Percentiles rank a stretch among this genome's conserved stretches.
Conservation (phyloP, 805 yeast genomes). For the Yarrowia porcina region DNA sequence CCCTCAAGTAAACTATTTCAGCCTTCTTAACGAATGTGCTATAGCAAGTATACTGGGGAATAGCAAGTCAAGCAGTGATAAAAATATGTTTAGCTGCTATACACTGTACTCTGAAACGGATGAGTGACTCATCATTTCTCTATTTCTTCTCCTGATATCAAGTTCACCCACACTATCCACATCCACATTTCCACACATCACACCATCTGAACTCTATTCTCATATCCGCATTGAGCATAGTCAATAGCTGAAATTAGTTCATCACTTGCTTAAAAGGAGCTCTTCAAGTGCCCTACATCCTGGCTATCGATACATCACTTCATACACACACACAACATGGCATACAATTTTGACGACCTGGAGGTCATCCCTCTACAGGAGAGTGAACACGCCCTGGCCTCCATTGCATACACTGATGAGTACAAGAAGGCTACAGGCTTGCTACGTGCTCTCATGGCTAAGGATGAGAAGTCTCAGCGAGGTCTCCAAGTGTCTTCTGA, state of each 20-base stretch:
- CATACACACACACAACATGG: neutral
- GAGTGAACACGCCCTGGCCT: constrained; percentile 37
- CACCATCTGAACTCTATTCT: neutral
- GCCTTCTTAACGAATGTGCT: too few relatives aligned
- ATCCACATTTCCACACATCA: neutral
- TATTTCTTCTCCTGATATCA: too few relatives aligned
- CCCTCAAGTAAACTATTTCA: too few relatives aligned
- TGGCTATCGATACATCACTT: neutral
- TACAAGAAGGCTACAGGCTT: constrained; percentile 61
- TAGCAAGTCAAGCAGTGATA: too few relatives aligned
- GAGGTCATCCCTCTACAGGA: constrained; percentile 36
- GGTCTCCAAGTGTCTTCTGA: constrained; percentile 63
- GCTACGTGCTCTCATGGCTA: constrained; percentile 55
- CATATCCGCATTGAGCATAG: neutral
- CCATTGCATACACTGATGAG: constrained; percentile 62
- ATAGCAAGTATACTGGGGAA: too few relatives aligned
- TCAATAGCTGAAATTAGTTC: neutral
- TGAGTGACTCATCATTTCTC: too few relatives aligned
- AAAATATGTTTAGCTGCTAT: too few relatives aligned
- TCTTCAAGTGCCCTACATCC: neutral
- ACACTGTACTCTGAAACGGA: too few relatives aligned
- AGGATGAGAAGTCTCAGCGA: constrained; percentile 63
- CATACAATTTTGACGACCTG: constrained; percentile 39
- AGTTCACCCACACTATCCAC: too few relatives aligned
- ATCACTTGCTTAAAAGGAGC: neutral